Conservation (phyloP, 495 filamentous ascomycete species). For the Platismatia glauca region DNA sequence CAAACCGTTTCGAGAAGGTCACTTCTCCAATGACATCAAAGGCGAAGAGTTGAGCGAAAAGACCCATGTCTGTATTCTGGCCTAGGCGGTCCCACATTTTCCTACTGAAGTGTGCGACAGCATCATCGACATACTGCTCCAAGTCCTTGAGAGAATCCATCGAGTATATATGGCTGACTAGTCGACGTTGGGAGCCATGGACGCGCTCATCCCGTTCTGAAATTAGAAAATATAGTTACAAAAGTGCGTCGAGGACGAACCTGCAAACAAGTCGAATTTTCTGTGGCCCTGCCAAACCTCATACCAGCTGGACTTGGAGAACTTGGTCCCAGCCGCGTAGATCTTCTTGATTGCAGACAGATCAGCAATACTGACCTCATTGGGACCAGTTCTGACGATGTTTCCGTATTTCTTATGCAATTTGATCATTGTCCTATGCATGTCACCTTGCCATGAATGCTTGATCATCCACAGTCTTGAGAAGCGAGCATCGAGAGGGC, state of each 20-base stretch:
- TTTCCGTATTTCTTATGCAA: slow-evolving; percentile 48
- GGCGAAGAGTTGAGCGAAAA: slow-evolving; percentile 31
- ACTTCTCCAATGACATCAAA: slow-evolving; percentile 24
- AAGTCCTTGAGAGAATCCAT: slow-evolving; percentile 28
- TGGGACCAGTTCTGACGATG: slow-evolving; percentile 53
- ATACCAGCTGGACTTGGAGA: slow-evolving; percentile 29
- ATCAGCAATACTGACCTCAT: slow-evolving; percentile 49
- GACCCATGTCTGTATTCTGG: slow-evolving; percentile 26
- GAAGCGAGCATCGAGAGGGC: slow-evolving; percentile 29
- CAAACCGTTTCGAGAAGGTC: slow-evolving; percentile 45
- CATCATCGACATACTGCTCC: slow-evolving; percentile 27
- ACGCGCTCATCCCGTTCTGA: slow-evolving; percentile 25
- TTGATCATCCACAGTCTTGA: slow-evolving; percentile 47
- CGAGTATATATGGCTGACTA: slow-evolving; percentile 27
- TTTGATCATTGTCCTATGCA: slow-evolving; percentile 44
- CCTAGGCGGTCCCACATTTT: slow-evolving; percentile 20
- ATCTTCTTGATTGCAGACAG: slow-evolving; percentile 28
- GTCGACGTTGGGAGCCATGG: slow-evolving; percentile 27
- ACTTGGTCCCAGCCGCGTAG: slow-evolving; percentile 29
- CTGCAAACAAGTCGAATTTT: slow-evolving; percentile 30
- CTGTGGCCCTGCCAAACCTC: slow-evolving; percentile 30
- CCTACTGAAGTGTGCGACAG: slow-evolving; percentile 23
- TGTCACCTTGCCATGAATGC: slow-evolving; percentile 37
- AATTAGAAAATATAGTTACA: no score
- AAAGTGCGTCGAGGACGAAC: background rate